These are phyloP conservation scores for Schoenoplectus tabernaemontani DNA, from an alignment of 202 grass and related monocot species.

Conservation along the genomic window DNA sequence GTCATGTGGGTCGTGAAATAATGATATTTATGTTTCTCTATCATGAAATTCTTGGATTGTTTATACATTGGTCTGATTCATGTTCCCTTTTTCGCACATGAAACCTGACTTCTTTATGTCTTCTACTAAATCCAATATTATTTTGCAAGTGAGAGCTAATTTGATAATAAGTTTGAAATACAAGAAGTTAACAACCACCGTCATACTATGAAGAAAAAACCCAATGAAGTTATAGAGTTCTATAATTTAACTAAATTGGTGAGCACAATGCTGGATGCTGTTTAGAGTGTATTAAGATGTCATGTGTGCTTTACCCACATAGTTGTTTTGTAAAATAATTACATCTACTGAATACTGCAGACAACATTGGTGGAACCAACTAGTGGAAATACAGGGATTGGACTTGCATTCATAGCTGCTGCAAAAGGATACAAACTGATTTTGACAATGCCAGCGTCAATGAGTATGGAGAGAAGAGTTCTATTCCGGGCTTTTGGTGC, in stretches of 20 bases:
- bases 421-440: constrained; percentile 90
- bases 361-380: constrained; percentile 86
- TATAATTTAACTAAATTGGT: too few relatives aligned
- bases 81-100: too few relatives aligned
- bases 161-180: neutral
- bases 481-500: constrained; percentile 84
- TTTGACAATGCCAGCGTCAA: constrained; percentile 81
- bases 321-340: neutral
- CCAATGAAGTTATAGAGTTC: neutral
- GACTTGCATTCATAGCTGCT: constrained; percentile 93
- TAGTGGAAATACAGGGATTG: constrained; percentile 91
- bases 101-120: neutral
- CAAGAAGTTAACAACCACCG: too few relatives aligned
- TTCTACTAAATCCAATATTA: neutral
- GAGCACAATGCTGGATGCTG: neutral
- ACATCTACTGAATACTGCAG: constrained; percentile 14
- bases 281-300: neutral
- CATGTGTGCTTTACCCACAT: neutral
- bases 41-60: too few relatives aligned
- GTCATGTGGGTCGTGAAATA: neutral
- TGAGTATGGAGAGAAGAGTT: constrained; percentile 94
- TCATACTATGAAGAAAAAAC: neutral
- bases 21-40: neutral
- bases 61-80: too few relatives aligned
- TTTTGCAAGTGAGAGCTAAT: neutral